A percentile compares a stretch with the other conserved stretches of the same genome.
phyloP scores from a whole-genome alignment of 768 basidiomycete species.

The Amanita rubescens region DNA sequence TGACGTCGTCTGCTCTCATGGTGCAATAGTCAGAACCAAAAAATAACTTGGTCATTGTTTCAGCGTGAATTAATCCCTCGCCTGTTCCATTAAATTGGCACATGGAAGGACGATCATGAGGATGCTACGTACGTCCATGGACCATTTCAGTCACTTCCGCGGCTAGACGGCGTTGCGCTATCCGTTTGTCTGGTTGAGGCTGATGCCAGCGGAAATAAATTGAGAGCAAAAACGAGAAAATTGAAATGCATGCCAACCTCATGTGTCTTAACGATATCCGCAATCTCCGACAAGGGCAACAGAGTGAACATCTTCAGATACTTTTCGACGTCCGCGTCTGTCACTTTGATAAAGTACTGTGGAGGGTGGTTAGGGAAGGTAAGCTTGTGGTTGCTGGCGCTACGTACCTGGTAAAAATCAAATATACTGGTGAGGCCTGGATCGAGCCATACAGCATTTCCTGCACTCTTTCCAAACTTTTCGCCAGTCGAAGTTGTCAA shows the following conservation, averaged over 20 bases:
- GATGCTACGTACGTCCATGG: slow-evolving; percentile 27
- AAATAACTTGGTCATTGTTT: slow-evolving; percentile 35
- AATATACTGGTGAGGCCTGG: slow-evolving; percentile 70
- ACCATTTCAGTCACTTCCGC: slow-evolving; percentile 49
- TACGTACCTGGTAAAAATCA: slow-evolving; percentile 86
- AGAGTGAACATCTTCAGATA: slow-evolving; percentile 84
- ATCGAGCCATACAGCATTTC: slow-evolving; percentile 93
- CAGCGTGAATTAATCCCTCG: slow-evolving; percentile 31
- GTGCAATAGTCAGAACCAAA: slow-evolving; percentile 36
- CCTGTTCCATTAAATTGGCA: slow-evolving; percentile 20
- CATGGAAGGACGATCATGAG: background rate
- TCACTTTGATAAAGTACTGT: slow-evolving; percentile 84
- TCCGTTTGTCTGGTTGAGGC: slow-evolving; percentile 35
- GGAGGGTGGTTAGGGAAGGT: background rate
- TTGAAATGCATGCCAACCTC: slow-evolving; percentile 28
- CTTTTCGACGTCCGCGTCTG: slow-evolving; percentile 72
- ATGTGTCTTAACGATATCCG: slow-evolving; percentile 42
- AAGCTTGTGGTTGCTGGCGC: background rate
- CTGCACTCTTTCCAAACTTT: slow-evolving; percentile 97
- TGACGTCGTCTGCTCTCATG: slow-evolving; percentile 49
- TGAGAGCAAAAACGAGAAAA: background rate
- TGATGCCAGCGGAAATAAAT: slow-evolving; percentile 10
- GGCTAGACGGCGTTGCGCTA: slow-evolving; percentile 42
- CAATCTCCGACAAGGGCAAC: slow-evolving; percentile 52
- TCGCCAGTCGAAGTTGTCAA: slow-evolving; percentile 84